A percentile compares a stretch with the other conserved stretches of the same genome.
Evolutionary conservation across 495 filamentous ascomycete genomes (phyloP).

Genomic region (Penicillium parvum): DNA sequence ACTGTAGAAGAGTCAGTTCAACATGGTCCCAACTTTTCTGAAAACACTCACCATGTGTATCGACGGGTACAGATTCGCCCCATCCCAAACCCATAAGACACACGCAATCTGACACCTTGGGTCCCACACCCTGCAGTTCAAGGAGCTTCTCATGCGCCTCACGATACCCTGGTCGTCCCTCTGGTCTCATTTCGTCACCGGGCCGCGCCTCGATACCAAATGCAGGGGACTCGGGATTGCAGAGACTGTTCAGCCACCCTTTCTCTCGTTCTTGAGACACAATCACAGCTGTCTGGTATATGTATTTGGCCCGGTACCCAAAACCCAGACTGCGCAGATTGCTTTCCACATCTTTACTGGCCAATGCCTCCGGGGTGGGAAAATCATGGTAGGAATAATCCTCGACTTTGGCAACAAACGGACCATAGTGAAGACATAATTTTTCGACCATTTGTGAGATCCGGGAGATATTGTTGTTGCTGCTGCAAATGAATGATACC

Average conservation of each 20-base stretch:
- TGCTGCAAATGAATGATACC: slow-evolving; percentile 93
- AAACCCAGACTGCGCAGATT: slow-evolving; percentile 82
- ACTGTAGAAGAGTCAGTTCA: slow-evolving; percentile 45
- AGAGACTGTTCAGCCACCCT: slow-evolving; percentile 72
- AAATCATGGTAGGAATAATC: slow-evolving; percentile 81
- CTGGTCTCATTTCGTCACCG: slow-evolving; percentile 50
- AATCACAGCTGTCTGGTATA: slow-evolving; percentile 76
- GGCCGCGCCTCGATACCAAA: slow-evolving; percentile 41
- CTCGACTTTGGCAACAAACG: slow-evolving; percentile 65
- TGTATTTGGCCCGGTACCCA: slow-evolving; percentile 90
- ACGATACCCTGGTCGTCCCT: slow-evolving; percentile 66
- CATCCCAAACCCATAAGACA: slow-evolving; percentile 97
- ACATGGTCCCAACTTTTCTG: background rate
- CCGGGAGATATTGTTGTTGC: slow-evolving; percentile 94
- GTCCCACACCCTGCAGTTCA: slow-evolving; percentile 78
- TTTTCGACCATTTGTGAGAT: slow-evolving; percentile 97
- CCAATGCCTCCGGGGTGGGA: slow-evolving; percentile 67
- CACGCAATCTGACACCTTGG: slow-evolving; percentile 96
- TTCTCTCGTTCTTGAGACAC: slow-evolving; percentile 58
- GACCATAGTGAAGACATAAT: slow-evolving; percentile 80
- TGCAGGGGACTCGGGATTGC: slow-evolving; percentile 69
- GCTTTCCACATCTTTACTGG: slow-evolving; percentile 63
- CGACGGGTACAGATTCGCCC: slow-evolving; percentile 90
- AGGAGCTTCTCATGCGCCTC: slow-evolving; percentile 79
- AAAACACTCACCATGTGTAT: slow-evolving; percentile 71